phyloP scores from a whole-genome alignment of 2,329 filamentous ascomycete species.

The Blastomyces emzantsi region DNA sequence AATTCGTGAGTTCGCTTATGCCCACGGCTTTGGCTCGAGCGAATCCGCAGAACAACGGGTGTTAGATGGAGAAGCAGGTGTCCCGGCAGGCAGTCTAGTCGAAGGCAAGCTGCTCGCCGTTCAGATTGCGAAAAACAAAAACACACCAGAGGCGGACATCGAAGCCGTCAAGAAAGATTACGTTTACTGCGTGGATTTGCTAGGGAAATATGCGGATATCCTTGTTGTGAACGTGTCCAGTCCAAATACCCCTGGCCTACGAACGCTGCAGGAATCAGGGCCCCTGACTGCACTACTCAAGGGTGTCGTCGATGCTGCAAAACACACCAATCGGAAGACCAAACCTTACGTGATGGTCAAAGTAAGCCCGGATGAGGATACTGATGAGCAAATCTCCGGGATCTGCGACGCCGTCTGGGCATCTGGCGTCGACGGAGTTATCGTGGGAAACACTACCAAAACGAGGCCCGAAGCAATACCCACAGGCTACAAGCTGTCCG shows the following conservation, averaged over 20 bases:
- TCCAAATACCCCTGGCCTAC: conserved; percentile 87
- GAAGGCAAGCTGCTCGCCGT: conserved; percentile 73
- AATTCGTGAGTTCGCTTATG: conserved; percentile 65
- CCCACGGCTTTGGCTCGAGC: conserved; percentile 55
- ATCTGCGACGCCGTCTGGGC: conserved; percentile 77
- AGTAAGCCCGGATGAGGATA: conserved; percentile 91
- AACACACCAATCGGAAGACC: conserved; percentile 56
- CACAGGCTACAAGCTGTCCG: conserved; percentile 53
- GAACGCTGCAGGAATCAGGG: conserved; percentile 74
- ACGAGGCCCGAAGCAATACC: conserved; percentile 63
- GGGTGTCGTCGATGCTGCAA: conserved; percentile 73
- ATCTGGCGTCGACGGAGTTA: conserved; percentile 86
- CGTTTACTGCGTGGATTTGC: conserved; percentile 73
- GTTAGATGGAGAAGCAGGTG: conserved; percentile 63
- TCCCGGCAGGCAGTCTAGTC: conserved; percentile 72
- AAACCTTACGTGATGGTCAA: conserved; percentile 92
- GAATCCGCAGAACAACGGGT: conserved; percentile 60
- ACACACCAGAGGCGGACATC: conserved; percentile 75
- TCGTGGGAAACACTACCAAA: conserved; percentile 96
- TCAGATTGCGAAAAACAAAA: conserved; percentile 95
- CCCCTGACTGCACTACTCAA: conserved; percentile 72
- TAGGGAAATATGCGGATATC: conserved; percentile 86
- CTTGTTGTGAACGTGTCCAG: conserved; percentile 98
- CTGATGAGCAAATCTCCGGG: conserved; percentile 71
- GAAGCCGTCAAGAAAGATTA: conserved; percentile 71